Percentiles rank a stretch among this genome's conserved stretches.
phyloP scores from a whole-genome alignment of 179 eudicot genomes.

The Spinacia oleracea region DNA sequence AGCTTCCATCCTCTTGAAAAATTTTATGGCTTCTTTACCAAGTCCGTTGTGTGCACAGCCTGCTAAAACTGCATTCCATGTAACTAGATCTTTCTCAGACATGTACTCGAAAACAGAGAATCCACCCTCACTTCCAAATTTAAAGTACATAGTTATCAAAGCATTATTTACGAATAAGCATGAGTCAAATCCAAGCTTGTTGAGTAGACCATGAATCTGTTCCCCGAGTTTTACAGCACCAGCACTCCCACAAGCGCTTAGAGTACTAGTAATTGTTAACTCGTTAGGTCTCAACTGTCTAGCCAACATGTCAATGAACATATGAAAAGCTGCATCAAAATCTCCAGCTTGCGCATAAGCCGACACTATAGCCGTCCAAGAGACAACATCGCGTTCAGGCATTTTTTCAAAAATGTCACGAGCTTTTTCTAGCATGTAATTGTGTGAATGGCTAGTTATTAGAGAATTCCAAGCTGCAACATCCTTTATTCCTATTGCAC shows the following conservation, averaged over 20 bases:
- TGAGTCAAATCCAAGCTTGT: conserved; percentile 43
- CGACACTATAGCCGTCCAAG: conserved; percentile 51
- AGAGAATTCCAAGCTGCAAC: conserved; percentile 48
- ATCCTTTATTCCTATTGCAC: conserved; percentile 40
- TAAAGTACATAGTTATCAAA: conserved; percentile 48
- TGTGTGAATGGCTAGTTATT: conserved; percentile 38
- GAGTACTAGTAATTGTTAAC: conserved; percentile 33
- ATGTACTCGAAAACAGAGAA: conserved; percentile 41
- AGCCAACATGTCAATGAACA: conserved; percentile 41
- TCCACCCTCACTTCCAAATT: conserved; percentile 40
- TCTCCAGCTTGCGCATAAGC: conserved; percentile 43
- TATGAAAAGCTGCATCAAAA: conserved; percentile 35
- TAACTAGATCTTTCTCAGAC: conserved; percentile 38
- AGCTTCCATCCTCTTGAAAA: conserved; percentile 39
- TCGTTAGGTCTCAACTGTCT: conserved; percentile 38
- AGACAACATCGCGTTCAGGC: conserved; percentile 49
- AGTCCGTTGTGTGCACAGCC: conserved; percentile 53
- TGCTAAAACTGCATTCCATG: conserved; percentile 52
- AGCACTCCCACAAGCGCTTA: conserved; percentile 42
- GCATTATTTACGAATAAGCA: conserved; percentile 39
- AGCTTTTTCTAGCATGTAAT: conserved; percentile 40
- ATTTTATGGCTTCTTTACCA: conserved; percentile 34
- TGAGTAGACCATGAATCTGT: conserved; percentile 42
- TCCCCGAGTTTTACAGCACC: conserved; percentile 45
- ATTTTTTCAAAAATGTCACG: conserved; percentile 41